A percentile compares a stretch with the other conserved stretches of the same genome.
Conservation (phyloP, 2,329 filamentous ascomycete genomes). For the Venturia pyrina region DNA sequence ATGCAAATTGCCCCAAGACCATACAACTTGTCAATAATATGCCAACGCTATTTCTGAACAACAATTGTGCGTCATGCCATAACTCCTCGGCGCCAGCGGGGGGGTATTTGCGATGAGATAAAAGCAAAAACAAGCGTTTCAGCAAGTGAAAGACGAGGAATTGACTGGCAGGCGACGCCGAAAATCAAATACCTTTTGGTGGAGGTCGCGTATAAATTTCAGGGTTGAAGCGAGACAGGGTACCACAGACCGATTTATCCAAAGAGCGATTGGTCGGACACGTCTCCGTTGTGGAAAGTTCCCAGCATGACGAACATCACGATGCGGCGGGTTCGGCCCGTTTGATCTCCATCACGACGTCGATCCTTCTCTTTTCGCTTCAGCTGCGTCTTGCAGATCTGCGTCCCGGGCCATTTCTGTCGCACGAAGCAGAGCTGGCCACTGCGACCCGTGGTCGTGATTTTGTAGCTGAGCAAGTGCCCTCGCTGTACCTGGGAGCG, state of each 20-base stretch:
- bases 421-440: conserved; percentile 25
- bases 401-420: conserved; percentile 27
- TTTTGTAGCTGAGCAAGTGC: background rate
- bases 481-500: conserved; percentile 13
- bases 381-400: conserved; percentile 15
- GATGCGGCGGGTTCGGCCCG: background rate
- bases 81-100: background rate
- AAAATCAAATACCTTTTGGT: background rate
- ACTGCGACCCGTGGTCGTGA: conserved; percentile 23
- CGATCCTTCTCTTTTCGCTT: conserved; percentile 5
- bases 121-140: background rate
- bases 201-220: background rate
- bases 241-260: background rate
- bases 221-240: background rate
- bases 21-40: background rate
- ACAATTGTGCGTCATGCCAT: background rate
- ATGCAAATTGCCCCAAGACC: background rate
- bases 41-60: background rate
- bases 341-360: background rate
- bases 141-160: background rate
- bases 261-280: background rate
- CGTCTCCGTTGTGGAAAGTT: background rate
- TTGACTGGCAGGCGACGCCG: background rate
- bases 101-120: background rate
- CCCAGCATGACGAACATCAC: conserved; percentile 12